A percentile compares a stretch with the other conserved stretches of the same genome.
Conservation (phyloP, 495 filamentous ascomycete species). For the Elasticomyces elasticus region DNA sequence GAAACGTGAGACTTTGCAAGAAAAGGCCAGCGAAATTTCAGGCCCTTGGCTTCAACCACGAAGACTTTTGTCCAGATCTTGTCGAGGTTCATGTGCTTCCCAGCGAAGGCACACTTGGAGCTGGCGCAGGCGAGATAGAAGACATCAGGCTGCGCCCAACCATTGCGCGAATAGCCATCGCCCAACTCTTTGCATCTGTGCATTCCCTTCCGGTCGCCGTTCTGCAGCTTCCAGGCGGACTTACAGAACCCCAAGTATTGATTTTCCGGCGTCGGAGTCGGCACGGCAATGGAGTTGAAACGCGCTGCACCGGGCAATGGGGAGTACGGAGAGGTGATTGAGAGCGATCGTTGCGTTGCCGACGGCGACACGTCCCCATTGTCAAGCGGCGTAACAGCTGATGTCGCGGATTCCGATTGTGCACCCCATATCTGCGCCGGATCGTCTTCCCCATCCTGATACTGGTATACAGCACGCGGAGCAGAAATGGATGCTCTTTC, state of each 20-base stretch:
- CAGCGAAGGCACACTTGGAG: conserved; percentile 12
- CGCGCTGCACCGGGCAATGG: neutral
- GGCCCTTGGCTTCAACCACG: neutral
- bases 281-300: neutral
- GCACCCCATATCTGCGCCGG: conserved; percentile 10
- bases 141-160: neutral
- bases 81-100: conserved; percentile 1
- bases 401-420: neutral
- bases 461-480: neutral
- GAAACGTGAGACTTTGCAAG: conserved; percentile 12
- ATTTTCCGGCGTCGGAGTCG: conserved; percentile 11
- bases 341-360: neutral
- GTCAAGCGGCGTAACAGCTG: neutral
- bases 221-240: conserved; percentile 15
- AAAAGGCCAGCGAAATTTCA: conserved; percentile 18
- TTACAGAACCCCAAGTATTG: conserved; percentile 19
- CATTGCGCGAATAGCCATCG: neutral
- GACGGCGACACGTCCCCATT: neutral
- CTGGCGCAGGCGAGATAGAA: conserved; percentile 8
- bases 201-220: conserved; percentile 7
- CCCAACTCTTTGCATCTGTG: conserved; percentile 8
- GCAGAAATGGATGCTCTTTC: neutral
- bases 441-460: conserved; percentile 12
- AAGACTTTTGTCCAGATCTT: conserved; percentile 6
- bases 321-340: neutral